Conservation (phyloP, 139 green algal species). For the Parachlorella kessleri region DNA sequence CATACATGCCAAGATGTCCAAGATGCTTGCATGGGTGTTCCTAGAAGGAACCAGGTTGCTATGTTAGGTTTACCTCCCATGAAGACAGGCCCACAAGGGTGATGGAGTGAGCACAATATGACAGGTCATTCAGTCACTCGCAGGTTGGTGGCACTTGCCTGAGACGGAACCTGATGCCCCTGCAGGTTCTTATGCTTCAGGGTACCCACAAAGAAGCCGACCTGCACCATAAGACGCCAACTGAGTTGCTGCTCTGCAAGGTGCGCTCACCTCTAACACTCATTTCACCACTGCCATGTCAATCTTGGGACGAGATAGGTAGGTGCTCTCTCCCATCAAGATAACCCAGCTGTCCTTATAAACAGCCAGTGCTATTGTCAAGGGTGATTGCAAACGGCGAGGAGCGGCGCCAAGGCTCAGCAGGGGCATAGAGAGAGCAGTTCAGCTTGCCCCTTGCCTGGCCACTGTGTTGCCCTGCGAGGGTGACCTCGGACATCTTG, state of each 20-base stretch:
- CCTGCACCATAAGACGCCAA: too few species aligned
- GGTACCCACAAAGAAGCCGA: constrained; percentile 17
- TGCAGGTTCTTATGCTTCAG: constrained; percentile 46
- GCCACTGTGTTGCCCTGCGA: background rate
- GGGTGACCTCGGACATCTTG: constrained; percentile 12
- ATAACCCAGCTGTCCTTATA: background rate
- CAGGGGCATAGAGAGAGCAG: background rate
- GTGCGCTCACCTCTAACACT: too few species aligned
- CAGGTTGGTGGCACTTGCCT: background rate
- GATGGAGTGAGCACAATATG: too few species aligned
- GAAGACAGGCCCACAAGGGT: too few species aligned
- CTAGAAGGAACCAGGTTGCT: too few species aligned
- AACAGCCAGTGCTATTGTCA: too few species aligned
- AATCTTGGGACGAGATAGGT: too few species aligned
- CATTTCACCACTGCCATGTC: too few species aligned
- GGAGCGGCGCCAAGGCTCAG: background rate
- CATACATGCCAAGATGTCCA: too few species aligned
- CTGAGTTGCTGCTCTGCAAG: background rate
- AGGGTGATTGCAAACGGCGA: background rate
- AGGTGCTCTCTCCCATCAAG: too few species aligned
- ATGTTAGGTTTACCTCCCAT: too few species aligned
- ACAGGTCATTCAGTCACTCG: background rate
- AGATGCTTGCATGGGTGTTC: too few species aligned
- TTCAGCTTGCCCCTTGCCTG: background rate
- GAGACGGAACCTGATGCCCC: constrained; percentile 18